phyloP scores from a whole-genome alignment of 306 rosid species.

The Cucurbita argyrosperma region DNA sequence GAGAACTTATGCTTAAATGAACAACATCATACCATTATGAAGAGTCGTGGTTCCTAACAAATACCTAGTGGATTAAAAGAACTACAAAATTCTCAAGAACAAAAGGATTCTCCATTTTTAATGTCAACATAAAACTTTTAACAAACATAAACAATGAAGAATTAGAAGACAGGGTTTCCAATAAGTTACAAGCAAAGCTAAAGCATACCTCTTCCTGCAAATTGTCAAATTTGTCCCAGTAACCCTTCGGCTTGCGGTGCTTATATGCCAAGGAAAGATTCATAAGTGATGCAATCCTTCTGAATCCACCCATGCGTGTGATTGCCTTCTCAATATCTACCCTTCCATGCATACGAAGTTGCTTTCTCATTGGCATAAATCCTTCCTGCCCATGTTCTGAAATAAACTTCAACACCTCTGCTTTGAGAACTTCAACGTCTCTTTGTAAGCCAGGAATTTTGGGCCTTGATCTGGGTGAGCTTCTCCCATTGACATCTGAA shows the following conservation, averaged over 20 bases:
- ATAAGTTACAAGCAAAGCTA: not conserved
- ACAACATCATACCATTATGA: too few relatives aligned
- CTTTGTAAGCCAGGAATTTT: constrained; percentile 80
- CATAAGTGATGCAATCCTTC: constrained; percentile 66
- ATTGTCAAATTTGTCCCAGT: constrained; percentile 72
- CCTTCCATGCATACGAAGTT: constrained; percentile 62
- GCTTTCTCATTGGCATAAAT: constrained; percentile 95
- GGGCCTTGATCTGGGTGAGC: constrained; percentile 33
- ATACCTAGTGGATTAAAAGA: not conserved
- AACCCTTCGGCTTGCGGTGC: constrained; percentile 83
- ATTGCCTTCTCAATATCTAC: constrained; percentile 87
- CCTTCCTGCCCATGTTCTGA: constrained; percentile 82
- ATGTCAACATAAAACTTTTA: not conserved
- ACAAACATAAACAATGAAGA: not conserved
- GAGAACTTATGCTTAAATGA: too few relatives aligned
- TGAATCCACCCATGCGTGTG: constrained; percentile 79
- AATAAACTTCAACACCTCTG: constrained; percentile 57
- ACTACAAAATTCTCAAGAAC: not conserved
- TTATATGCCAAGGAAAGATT: constrained; percentile 78
- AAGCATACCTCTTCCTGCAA: constrained; percentile 49
- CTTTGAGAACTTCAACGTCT: constrained; percentile 59
- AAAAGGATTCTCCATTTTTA: not conserved
- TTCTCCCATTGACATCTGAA: constrained; percentile 15
- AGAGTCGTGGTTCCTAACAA: not conserved
- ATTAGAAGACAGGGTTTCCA: not conserved